These are phyloP conservation scores for Podospora fimiseda DNA, from an alignment of 495 filamentous ascomycete genomes.

Conservation along the genomic window DNA sequence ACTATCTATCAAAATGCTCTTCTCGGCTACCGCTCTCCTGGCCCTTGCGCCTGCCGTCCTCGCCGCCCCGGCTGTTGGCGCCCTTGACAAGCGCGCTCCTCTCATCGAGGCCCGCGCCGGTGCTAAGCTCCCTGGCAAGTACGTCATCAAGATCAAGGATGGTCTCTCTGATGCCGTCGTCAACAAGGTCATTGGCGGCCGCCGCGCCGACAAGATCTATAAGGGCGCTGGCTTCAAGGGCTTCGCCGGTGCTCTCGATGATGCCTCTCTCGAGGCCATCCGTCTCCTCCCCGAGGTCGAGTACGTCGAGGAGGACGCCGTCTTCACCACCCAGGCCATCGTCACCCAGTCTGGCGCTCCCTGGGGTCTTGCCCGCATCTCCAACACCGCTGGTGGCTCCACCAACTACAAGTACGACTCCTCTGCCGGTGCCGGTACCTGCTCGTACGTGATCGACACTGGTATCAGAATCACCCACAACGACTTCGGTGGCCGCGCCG, in stretches of 20 bases:
- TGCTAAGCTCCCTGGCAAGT: constrained; percentile 41
- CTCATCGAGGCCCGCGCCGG: constrained; percentile 31
- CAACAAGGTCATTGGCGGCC: constrained; percentile 21
- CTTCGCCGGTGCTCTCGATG: constrained; percentile 35
- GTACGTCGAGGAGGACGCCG: constrained; percentile 46
- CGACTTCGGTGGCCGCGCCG: constrained; percentile 39
- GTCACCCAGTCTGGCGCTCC: constrained; percentile 47
- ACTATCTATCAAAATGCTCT: constrained; percentile 18
- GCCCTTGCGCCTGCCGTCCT: constrained; percentile 19
- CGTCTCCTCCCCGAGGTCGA: constrained; percentile 43
- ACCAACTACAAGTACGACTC: constrained; percentile 56
- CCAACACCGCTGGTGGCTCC: constrained; percentile 40
- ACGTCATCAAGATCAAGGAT: constrained; percentile 52
- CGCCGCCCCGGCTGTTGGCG: constrained; percentile 15
- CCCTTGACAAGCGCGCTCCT: constrained; percentile 22
- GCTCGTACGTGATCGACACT: constrained; percentile 54
- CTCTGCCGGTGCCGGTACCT: constrained; percentile 50
- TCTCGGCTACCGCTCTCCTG: constrained; percentile 16
- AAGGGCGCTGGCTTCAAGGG: constrained; percentile 37
- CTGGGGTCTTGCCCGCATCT: constrained; percentile 58
- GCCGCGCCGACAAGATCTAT: constrained; percentile 38
- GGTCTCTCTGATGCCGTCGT: constrained; percentile 31
- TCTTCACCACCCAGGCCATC: constrained; percentile 42
- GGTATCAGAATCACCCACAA: constrained; percentile 51
- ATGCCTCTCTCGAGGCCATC: constrained; percentile 34